Conservation (phyloP, 108 stramenopile species). For the Seminavis robusta region DNA sequence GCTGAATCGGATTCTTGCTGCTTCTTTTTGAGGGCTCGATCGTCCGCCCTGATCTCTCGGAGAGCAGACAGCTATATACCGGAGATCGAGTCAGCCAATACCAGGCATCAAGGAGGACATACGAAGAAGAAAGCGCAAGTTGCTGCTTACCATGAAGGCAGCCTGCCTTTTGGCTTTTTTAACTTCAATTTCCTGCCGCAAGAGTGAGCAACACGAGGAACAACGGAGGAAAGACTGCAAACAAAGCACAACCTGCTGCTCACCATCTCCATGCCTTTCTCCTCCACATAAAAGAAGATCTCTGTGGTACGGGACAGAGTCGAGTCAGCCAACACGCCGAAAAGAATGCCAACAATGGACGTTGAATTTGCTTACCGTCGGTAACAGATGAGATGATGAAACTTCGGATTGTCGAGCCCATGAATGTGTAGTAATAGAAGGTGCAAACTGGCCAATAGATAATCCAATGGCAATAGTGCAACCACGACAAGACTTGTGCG, state of each 20-base stretch:
- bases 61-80: conserved; percentile 70
- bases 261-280: conserved; percentile 89
- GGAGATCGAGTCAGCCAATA: too few relatives aligned
- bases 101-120: too few relatives aligned
- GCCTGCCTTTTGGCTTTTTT: conserved; percentile 47
- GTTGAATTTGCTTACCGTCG: conserved; percentile 27
- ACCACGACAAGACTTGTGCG: conserved; percentile 37
- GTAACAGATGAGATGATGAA: conserved; percentile 64
- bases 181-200: conserved; percentile 60
- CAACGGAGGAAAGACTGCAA: too few relatives aligned
- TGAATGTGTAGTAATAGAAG: conserved; percentile 40
- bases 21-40: conserved; percentile 44
- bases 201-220: too few relatives aligned
- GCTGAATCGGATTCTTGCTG: conserved; percentile 31
- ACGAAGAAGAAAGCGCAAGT: too few relatives aligned
- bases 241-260: too few relatives aligned
- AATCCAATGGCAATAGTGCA: conserved; percentile 56
- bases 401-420: conserved; percentile 43
- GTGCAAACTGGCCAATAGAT: conserved; percentile 55
- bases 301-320: too few relatives aligned
- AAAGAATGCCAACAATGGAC: background rate
- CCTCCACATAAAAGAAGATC: conserved; percentile 72
- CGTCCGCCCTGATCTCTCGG: conserved; percentile 64
- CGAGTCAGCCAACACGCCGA: too few relatives aligned
- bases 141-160: conserved; percentile 79